A percentile compares a stretch with the other conserved stretches of the same genome.
phyloP scores from a whole-genome alignment of 306 rosid species.

The Crotalaria pallida region DNA sequence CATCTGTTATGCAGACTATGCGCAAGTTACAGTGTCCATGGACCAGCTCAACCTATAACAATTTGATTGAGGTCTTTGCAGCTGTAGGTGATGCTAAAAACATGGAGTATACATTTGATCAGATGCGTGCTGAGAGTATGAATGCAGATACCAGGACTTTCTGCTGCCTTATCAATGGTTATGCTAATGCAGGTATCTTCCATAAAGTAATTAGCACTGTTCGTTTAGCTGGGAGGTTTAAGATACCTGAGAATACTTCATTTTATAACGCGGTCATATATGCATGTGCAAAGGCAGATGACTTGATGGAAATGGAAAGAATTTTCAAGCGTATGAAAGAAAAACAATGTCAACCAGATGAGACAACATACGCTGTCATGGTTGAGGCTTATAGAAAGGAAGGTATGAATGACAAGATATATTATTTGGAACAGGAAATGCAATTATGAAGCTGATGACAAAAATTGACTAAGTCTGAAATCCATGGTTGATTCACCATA shows the following conservation, averaged over 20 bases:
- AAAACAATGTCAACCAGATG: slow-evolving; percentile 55
- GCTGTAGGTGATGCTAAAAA: slow-evolving; percentile 64
- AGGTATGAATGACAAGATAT: slow-evolving; percentile 72
- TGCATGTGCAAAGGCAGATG: slow-evolving; percentile 76
- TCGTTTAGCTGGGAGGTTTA: slow-evolving; percentile 58
- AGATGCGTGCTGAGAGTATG: slow-evolving; percentile 80
- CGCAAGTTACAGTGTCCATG: slow-evolving; percentile 71
- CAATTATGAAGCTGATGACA: slow-evolving; percentile 22
- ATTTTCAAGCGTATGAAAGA: slow-evolving; percentile 63
- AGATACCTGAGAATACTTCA: slow-evolving; percentile 61
- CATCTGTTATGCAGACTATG: slow-evolving; percentile 86
- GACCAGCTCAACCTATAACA: slow-evolving; percentile 85
- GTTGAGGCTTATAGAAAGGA: slow-evolving; percentile 62
- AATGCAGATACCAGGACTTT: slow-evolving; percentile 73
- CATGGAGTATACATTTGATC: slow-evolving; percentile 74
- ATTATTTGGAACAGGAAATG: slow-evolving; percentile 59
- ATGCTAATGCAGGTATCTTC: slow-evolving; percentile 82
- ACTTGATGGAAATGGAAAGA: slow-evolving; percentile 73
- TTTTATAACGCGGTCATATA: slow-evolving; percentile 65
- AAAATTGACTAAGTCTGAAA: slow-evolving; percentile 3
- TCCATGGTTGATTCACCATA: slow-evolving; percentile 17
- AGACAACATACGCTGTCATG: slow-evolving; percentile 53
- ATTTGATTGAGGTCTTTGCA: slow-evolving; percentile 74
- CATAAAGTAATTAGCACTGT: slow-evolving; percentile 66
- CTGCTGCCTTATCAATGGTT: slow-evolving; percentile 79